Conservation (phyloP, 495 filamentous ascomycete genomes). For the Podospora fimiseda region DNA sequence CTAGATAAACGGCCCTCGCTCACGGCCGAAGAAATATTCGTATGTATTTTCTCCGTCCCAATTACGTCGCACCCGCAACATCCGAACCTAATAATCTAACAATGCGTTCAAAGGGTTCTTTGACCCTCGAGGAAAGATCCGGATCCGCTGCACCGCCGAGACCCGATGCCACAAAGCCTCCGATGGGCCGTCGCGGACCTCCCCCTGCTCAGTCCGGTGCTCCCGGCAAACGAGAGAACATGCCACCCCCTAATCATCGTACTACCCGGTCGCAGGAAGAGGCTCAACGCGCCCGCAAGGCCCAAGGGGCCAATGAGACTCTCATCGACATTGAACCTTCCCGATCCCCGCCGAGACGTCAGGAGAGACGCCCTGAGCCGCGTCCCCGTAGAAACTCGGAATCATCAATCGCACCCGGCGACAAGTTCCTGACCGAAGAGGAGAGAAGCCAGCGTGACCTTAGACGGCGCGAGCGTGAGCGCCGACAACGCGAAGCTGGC, state of each 20-base stretch:
- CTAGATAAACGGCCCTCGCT: constrained; percentile 46
- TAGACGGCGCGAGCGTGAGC: constrained; percentile 67
- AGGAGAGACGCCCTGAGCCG: constrained; percentile 50
- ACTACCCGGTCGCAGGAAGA: constrained; percentile 59
- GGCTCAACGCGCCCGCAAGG: constrained; percentile 40
- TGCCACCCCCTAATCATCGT: constrained; percentile 49
- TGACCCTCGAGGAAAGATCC: constrained; percentile 42
- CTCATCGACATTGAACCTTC: constrained; percentile 27
- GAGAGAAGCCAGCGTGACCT: constrained; percentile 69
- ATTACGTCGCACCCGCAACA: not conserved
- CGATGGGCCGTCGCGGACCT: constrained; percentile 32
- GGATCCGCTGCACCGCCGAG: constrained; percentile 26
- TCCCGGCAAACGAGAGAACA: constrained; percentile 38
- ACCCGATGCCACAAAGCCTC: constrained; percentile 33
- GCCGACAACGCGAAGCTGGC: constrained; percentile 50
- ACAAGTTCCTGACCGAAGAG: constrained; percentile 61
- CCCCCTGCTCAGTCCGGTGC: constrained; percentile 21
- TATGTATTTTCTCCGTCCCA: constrained; percentile 45
- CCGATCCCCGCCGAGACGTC: constrained; percentile 32
- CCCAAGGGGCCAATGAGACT: constrained; percentile 30
- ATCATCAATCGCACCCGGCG: constrained; percentile 72
- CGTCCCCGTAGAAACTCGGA: constrained; percentile 86
- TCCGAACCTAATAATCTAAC: constrained; percentile 6
- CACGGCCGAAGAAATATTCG: constrained; percentile 81
- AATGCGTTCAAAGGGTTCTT: constrained; percentile 35